Conservation (phyloP, 129 eudicot genomes). For the Tanacetum coccineum region DNA sequence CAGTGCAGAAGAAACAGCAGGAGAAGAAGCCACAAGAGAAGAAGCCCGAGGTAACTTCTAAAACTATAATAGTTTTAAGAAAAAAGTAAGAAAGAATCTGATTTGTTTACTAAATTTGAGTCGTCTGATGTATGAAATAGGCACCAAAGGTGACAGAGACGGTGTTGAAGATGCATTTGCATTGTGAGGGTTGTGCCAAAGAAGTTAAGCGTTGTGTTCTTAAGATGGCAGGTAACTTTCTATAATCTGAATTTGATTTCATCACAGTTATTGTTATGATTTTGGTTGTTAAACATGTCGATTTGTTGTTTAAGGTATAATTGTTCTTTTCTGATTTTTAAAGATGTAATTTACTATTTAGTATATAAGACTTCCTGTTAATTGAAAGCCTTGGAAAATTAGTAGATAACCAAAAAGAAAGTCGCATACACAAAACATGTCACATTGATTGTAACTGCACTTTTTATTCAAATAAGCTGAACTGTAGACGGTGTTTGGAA, state of each 20-base stretch:
- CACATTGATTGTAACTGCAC: too few species aligned
- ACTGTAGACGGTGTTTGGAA: too few species aligned
- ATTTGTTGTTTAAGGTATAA: background rate
- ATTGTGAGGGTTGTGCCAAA: conserved; percentile 73
- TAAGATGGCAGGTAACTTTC: conserved; percentile 55
- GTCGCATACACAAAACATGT: too few species aligned
- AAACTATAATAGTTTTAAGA: background rate
- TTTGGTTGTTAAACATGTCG: background rate
- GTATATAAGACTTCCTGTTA: background rate
- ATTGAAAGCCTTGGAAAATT: too few species aligned
- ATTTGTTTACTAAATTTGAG: background rate
- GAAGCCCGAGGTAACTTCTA: conserved; percentile 40
- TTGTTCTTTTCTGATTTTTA: background rate
- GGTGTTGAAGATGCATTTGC: conserved; percentile 53
- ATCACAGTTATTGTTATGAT: background rate
- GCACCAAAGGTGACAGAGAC: conserved; percentile 51
- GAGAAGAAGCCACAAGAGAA: conserved; percentile 32
- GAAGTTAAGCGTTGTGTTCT: conserved; percentile 49
- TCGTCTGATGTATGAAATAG: background rate
- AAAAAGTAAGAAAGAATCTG: background rate
- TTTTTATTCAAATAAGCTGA: too few species aligned
- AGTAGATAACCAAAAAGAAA: too few species aligned
- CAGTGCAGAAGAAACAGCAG: conserved; percentile 36
- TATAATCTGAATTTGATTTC: background rate
- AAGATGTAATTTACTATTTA: background rate